Base-by-base conservation (phyloP, 2,329 filamentous ascomycete species). In the Claviceps spartinae region DNA sequence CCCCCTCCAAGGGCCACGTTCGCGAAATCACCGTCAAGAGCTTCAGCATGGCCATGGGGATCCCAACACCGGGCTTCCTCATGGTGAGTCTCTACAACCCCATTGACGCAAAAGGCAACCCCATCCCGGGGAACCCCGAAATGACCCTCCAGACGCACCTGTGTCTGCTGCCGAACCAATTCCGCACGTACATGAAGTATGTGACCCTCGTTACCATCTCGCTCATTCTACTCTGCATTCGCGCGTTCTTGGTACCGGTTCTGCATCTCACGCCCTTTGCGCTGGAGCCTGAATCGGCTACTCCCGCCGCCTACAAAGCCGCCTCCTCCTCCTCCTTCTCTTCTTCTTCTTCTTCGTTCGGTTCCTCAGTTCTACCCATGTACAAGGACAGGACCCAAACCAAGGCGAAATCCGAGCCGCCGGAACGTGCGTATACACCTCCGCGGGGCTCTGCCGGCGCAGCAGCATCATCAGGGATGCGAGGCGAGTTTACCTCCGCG, bases 31-130 rank as follows among this genome's bases (percentile, higher is more conserved):
- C 93, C 0, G 89, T 97, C 60, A 98, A 98, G 71, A 90, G 85
- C 62, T 81, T 94, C 58, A 94, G 84, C 62, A 95, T 91, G 88
- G 89, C 88, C 18, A 97, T 97, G 93, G 90, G 93, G 8, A 86
- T 98, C 1, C 79, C 87, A 0, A 83, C 78, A 5, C 93, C 93
- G 0, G 93, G 89, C 0, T 93, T 98, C 59, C 72, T 93, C 56
- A 82, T 96, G 70, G 78, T 89, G 42, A 95, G 88, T 64, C 73
- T 98, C 52, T 96, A 88, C 79, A 97, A 98, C 63, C 93, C 93
- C 0, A 76, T 97, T 51, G 85, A 90, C 59, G 71, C 69, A 49
- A 65, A 70, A 47, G 80, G 74, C 49, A 70, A 71, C 20, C 70
- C 78, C 1, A 58, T 79, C 0, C 65, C 68, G 0, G 66, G 69